Conservation (phyloP, 805 yeast species). For the Lachancea meyersii region DNA sequence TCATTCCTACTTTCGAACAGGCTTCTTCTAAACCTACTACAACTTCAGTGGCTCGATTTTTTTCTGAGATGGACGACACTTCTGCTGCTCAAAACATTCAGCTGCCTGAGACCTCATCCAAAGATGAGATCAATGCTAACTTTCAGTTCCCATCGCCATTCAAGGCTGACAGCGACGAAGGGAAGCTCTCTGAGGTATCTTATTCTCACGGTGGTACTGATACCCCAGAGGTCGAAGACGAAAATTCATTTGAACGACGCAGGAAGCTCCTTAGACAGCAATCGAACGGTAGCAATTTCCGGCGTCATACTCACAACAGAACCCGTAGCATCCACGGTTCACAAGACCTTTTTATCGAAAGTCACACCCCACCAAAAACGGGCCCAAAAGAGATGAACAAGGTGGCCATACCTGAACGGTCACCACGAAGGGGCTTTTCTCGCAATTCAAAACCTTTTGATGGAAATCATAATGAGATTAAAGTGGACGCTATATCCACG, state of each 20-base stretch:
- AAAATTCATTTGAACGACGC: conserved; percentile 18
- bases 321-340: conserved; percentile 27
- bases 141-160: conserved; percentile 23
- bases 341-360: conserved; percentile 14
- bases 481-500: neutral
- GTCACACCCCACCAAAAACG: neutral
- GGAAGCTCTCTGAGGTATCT: neutral
- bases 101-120: neutral
- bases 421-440: conserved; percentile 16
- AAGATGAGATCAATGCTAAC: conserved; percentile 16
- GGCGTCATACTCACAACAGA: conserved; percentile 26
- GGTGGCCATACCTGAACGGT: conserved; percentile 15
- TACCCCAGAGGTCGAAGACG: conserved; percentile 10
- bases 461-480: neutral
- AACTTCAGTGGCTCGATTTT: conserved; percentile 22
- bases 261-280: conserved; percentile 14
- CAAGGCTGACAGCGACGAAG: neutral
- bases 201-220: neutral
- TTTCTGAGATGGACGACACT: conserved; percentile 18
- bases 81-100: neutral
- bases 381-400: neutral
- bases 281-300: neutral
- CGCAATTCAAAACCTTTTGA: neutral
- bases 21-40: conserved; percentile 14
- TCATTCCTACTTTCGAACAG: conserved; percentile 24